Evolutionary conservation across 2,329 filamentous ascomycete species (phyloP), one percentile per base, ranked within the genome.

Genomic region (Botrytis tulipae): DNA sequence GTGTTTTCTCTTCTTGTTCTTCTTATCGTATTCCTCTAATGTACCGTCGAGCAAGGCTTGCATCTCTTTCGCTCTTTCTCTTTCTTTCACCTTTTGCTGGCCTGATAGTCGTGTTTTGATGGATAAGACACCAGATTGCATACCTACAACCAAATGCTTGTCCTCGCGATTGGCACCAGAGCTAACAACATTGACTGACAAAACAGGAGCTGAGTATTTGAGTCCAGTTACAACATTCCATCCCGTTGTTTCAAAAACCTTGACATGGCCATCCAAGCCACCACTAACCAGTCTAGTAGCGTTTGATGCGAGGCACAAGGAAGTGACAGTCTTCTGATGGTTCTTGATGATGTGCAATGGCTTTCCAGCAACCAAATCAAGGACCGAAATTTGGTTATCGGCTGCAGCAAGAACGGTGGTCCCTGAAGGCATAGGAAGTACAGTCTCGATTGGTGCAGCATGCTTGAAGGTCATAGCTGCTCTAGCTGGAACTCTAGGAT

Each of bases 181-280:
- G 20, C 88, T 86, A 76, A 98, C 89, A 61, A 97, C 92, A 74
- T 88, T 89, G 74, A 98, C 87, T 16, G 94, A 93, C 20, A 99
- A 89, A 73, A 99, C 92, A 1, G 96, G 96, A 2, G 94, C 93
- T 8, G 94, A 91, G 83, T 98, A 99, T 84, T 98, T 99, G 75
- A 92, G 90, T 70, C 93, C 95, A 57, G 93, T 92, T n/a, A 98
- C 95, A 12, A 98, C 93, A 81, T 98, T 97, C 96, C 96, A 99
- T 69, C 90, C 91, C 0, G 91, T 91, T 1, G 95, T 98, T 83
- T 98, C 95, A 79, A 97, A 98, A 57, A 99, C 90, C 84, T 99
- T 99, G 84, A 98, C 91, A 83, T 98, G 96, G 16, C 96, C 97
- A 82, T 99, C 96, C 63, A 99, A 87, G 32, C 92, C 94, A 82